Evolutionary conservation across 306 rosid species (phyloP).

Genomic region (Elaeagnus macrophylla): DNA sequence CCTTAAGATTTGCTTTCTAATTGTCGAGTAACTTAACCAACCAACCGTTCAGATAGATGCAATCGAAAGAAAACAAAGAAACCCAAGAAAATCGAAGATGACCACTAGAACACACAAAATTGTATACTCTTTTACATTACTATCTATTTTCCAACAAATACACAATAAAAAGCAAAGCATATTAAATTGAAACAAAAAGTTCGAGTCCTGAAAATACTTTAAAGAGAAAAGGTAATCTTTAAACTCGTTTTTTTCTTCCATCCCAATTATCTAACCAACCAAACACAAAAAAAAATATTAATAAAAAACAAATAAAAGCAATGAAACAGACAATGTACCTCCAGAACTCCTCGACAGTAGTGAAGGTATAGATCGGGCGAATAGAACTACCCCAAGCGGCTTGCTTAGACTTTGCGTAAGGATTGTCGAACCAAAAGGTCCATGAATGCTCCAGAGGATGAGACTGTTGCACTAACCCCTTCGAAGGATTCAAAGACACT

Average conservation of each 20-base stretch:
- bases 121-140: too few species aligned
- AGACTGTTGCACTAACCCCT: conserved; percentile 24
- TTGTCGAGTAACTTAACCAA: too few species aligned
- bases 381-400: conserved; percentile 64
- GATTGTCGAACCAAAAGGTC: conserved; percentile 95
- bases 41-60: too few species aligned
- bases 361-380: conserved; percentile 65
- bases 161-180: too few species aligned
- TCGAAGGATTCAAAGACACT: conserved; percentile 34
- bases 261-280: conserved; percentile 2
- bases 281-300: background rate
- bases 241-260: background rate
- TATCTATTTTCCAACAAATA: too few species aligned
- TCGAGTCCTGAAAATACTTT: too few species aligned
- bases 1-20: too few species aligned
- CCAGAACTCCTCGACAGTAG: conserved; percentile 87
- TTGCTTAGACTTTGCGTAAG: conserved; percentile 50
- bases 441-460: conserved; percentile 81
- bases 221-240: too few species aligned
- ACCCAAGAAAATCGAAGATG: too few species aligned
- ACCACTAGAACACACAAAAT: too few species aligned
- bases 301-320: background rate
- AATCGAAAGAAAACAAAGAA: too few species aligned
- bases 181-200: too few species aligned
- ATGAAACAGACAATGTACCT: conserved; percentile 33